Evolutionary conservation across 2,329 filamentous ascomycete genomes (phyloP).

Genomic region (Fusarium mundagurra): DNA sequence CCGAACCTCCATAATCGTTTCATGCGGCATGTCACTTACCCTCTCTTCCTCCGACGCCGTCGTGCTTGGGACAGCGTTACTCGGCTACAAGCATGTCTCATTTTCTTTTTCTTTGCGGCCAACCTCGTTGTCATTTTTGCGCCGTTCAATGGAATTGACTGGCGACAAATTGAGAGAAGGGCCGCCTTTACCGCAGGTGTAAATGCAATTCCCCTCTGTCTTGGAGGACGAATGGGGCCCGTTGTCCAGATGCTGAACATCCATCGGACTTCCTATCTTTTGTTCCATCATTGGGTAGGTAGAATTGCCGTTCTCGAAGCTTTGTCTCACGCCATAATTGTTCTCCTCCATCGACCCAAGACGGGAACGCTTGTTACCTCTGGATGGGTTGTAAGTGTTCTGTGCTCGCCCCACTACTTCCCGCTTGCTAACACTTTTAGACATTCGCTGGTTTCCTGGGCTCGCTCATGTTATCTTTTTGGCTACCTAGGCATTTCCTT

Average conservation of each 20-base stretch:
- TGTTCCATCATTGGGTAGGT: conserved; percentile 12
- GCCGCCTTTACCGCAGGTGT: neutral
- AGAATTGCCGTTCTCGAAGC: conserved; percentile 2
- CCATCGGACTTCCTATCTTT: conserved; percentile 7
- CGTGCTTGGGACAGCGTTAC: conserved; percentile 12
- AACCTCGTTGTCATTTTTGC: conserved; percentile 1
- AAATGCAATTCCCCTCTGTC: conserved; percentile 1
- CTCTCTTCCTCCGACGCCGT: neutral
- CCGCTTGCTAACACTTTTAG: neutral
- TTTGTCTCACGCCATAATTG: neutral
- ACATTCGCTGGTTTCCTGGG: neutral
- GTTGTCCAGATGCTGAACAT: conserved; percentile 8
- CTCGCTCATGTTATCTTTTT: neutral
- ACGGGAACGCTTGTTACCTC: neutral
- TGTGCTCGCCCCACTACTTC: neutral
- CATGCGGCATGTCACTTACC: neutral
- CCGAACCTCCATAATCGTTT: neutral
- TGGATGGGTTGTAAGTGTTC: neutral
- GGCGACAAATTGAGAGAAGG: neutral
- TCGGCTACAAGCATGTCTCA: neutral
- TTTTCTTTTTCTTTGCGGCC: neutral
- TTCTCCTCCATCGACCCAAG: neutral
- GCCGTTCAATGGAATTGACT: neutral
- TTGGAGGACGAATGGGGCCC: neutral
- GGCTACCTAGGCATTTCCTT: neutral